A percentile compares a stretch with the other conserved stretches of the same genome.
These are phyloP conservation scores for Lumnitzera littorea DNA, from an alignment of 345 rosid species.

Conservation along the genomic window DNA sequence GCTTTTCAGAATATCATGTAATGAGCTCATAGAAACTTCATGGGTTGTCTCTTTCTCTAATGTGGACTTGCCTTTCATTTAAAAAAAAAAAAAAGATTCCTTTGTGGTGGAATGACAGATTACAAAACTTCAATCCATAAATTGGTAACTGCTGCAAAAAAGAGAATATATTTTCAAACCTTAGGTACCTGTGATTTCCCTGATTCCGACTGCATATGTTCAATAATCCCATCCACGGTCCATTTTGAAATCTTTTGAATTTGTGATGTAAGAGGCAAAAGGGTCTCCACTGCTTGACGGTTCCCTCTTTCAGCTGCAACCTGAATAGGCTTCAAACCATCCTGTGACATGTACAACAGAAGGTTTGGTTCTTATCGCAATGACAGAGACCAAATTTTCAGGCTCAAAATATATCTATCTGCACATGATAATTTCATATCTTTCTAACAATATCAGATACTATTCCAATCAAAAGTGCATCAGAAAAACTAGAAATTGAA, in stretches of 20 bases:
- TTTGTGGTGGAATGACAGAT: too few species aligned
- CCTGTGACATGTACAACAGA: constrained; percentile 33
- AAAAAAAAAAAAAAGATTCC: too few species aligned
- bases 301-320: constrained; percentile 80
- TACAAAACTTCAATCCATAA: too few species aligned
- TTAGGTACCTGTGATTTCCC: constrained; percentile 34
- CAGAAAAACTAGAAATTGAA: too few species aligned
- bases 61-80: too few species aligned
- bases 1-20: too few species aligned
- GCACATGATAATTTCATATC: too few species aligned
- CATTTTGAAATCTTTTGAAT: constrained; percentile 48
- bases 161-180: not conserved
- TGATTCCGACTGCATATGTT: constrained; percentile 45
- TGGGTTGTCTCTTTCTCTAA: too few species aligned
- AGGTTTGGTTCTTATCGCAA: not conserved
- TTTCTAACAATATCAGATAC: too few species aligned
- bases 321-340: constrained; percentile 70
- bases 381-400: not conserved
- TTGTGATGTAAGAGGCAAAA: constrained; percentile 59
- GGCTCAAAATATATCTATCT: too few species aligned
- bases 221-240: constrained; percentile 70
- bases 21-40: too few species aligned
- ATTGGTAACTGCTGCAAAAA: not conserved
- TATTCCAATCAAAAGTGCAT: too few species aligned
- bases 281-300: constrained; percentile 58